Conservation (phyloP, 331 rosid species). For the Acacia pycnantha region DNA sequence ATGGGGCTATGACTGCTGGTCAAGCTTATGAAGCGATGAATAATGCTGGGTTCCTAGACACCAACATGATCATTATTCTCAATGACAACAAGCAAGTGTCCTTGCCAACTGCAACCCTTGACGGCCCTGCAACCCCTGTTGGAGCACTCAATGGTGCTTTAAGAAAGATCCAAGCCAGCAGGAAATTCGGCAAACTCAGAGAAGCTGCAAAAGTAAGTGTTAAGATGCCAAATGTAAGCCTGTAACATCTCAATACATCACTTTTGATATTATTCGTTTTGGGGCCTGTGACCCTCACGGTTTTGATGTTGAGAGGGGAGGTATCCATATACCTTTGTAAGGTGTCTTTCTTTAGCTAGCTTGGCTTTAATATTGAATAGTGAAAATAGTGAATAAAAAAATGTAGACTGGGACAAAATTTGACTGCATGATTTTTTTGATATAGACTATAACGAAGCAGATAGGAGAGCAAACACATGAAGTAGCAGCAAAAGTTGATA, state of each 20-base stretch:
- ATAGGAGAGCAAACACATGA: constrained; percentile 62
- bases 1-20: constrained; percentile 90
- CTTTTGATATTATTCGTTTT: too few species aligned
- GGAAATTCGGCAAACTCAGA: constrained; percentile 61
- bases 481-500: constrained; percentile 80
- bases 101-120: constrained; percentile 79
- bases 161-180: constrained; percentile 72
- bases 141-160: constrained; percentile 70
- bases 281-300: too few species aligned
- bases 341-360: neutral
- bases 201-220: constrained; percentile 70
- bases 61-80: constrained; percentile 61
- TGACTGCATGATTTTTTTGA: constrained; percentile 17
- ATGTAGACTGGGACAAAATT: neutral
- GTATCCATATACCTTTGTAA: too few species aligned
- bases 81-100: constrained; percentile 87
- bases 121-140: constrained; percentile 77
- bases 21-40: constrained; percentile 90
- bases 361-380: neutral
- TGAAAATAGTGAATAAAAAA: too few species aligned
- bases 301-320: too few species aligned
- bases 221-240: neutral
- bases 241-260: too few species aligned
- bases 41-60: constrained; percentile 69
- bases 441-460: constrained; percentile 57